These are phyloP conservation scores for Crithidia mellificae DNA, from an alignment of 208 protist species.

Conservation along the genomic window DNA sequence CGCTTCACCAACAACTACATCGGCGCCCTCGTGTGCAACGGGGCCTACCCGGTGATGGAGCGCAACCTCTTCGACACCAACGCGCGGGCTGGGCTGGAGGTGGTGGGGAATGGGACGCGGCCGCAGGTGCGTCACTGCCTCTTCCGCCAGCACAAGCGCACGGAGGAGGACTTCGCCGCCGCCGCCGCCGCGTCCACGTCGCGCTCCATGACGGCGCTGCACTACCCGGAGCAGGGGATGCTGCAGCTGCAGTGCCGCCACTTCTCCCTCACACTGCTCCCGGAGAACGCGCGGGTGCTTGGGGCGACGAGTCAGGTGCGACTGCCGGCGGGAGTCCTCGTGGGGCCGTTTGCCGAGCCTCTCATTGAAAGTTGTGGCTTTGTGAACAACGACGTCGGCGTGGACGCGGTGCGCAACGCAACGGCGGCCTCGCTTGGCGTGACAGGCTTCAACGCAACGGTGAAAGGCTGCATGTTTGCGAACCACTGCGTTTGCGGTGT, in stretches of 20 bases:
- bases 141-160: constrained; percentile 48
- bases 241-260: constrained; percentile 36
- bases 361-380: constrained; percentile 59
- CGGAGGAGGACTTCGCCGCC: neutral
- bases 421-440: constrained; percentile 6
- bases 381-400: constrained; percentile 70
- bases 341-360: constrained; percentile 44
- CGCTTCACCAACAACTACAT: constrained; percentile 76
- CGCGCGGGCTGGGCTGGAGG: constrained; percentile 64
- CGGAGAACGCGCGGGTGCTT: constrained; percentile 46
- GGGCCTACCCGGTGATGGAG: constrained; percentile 54
- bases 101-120: constrained; percentile 52
- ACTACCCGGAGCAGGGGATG: constrained; percentile 37
- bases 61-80: constrained; percentile 80
- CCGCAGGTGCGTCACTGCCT: constrained; percentile 58
- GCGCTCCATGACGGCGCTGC: neutral
- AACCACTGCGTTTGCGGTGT: constrained; percentile 48
- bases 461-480: constrained; percentile 41
- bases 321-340: constrained; percentile 54
- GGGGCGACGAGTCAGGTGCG: constrained; percentile 26
- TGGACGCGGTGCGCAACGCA: constrained; percentile 58
- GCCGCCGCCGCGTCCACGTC: neutral
- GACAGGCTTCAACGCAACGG: constrained; percentile 20
- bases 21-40: constrained; percentile 65
- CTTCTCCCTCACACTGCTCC: constrained; percentile 39